Base-by-base conservation (phyloP, 495 filamentous ascomycete species). In the Annulohypoxylon stygium region DNA sequence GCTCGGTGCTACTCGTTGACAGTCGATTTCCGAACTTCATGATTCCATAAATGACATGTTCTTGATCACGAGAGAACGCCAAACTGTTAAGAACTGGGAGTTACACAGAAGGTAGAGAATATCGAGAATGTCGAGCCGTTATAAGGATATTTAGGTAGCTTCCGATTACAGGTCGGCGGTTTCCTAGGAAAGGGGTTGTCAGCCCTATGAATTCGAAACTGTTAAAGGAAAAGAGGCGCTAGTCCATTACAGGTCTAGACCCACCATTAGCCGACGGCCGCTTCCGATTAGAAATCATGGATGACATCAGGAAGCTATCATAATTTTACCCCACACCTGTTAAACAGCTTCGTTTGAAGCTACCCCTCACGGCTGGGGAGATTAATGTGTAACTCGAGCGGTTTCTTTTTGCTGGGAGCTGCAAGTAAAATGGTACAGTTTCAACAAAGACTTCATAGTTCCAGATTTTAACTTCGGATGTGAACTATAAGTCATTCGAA, bases 251-350 rank as follows among this genome's bases (percentile, higher is more conserved):
- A 23, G 9, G 69, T 33, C 16, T 65, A 34, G 36, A 34, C n/a
- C 9, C 12, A 23, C 10, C 20, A 39, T 55, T 6, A 48, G 34
- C 60, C 45, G 48, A 57, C 51, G 51, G 65, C 14, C 20, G 4
- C 25, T 64, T 65, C 70, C 70, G 65, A 73, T 68, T 36, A 16
- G 51, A 36, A 23, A 6, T 54, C 26, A 30, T 60, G 36, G 26
- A 73, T 74, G 71, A 74, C 71, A 74, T 74, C 71, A 74, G n/a
- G 18, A 53, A 14, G 8, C 7, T 23, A 26, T 48, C 55, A 61
- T n/a, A n/a, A n/a, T 9, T 12, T 33, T 67, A 63, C 70, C 70
- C 70, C 69, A 65, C 61, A 60, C 26, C 34, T 65, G 41, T 4
- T 20, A 61, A 61, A 48, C 63, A 63, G 62, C 63, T 63, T 67